These are phyloP conservation scores for Chimonanthus praecox DNA, from an alignment of 164 flowering plant species.

Conservation along the genomic window DNA sequence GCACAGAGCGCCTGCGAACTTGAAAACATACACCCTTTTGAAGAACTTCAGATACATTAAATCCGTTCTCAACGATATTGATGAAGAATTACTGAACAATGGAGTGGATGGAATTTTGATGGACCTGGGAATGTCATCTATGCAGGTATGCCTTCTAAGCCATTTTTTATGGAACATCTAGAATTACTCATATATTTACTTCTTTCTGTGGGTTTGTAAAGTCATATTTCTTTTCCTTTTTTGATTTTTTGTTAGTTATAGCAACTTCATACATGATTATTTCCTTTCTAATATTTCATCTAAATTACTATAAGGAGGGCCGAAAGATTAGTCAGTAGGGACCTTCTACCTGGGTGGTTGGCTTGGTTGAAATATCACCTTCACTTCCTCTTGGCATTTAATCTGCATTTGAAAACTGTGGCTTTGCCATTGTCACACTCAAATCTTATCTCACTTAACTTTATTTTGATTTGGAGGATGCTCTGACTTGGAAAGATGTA, in stretches of 20 bases:
- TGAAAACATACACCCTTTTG: constrained; percentile 36
- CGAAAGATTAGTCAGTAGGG: too few species aligned
- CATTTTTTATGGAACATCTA: not conserved
- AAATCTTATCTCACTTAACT: too few species aligned
- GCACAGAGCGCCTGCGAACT: constrained; percentile 13
- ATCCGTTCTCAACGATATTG: constrained; percentile 46
- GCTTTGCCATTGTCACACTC: too few species aligned
- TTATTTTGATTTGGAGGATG: not conserved
- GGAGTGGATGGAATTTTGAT: constrained; percentile 86
- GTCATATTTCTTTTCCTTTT: too few species aligned
- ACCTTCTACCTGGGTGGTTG: too few species aligned
- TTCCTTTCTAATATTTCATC: not conserved
- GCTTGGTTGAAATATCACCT: too few species aligned
- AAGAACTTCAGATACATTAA: constrained; percentile 63
- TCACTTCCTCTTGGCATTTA: too few species aligned
- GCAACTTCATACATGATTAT: not conserved
- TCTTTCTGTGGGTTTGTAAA: not conserved
- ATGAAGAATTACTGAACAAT: constrained; percentile 24
- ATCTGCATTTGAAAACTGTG: too few species aligned
- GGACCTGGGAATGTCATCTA: constrained; percentile 99
- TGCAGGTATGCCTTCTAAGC: constrained; percentile 64
- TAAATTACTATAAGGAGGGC: too few species aligned
- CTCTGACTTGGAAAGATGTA: not conserved
- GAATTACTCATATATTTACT: not conserved
- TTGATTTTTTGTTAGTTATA: too few species aligned